Conservation (phyloP, 2,329 filamentous ascomycete genomes). For the Fusarium dimerum region DNA sequence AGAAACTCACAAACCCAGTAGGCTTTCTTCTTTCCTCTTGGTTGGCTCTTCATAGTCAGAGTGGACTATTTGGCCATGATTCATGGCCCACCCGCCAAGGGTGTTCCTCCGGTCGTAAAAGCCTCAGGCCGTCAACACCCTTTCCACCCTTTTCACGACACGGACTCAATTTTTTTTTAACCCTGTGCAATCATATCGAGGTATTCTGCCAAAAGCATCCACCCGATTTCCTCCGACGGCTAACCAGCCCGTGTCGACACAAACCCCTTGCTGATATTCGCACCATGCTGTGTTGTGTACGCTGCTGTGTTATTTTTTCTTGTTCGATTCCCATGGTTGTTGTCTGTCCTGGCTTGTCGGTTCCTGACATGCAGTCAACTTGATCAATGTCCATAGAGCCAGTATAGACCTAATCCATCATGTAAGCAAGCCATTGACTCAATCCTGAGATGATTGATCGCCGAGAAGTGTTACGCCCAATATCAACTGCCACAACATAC, state of each 20-base stretch:
- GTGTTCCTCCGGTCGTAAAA: conserved; percentile 32
- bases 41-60: conserved; percentile 19
- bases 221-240: conserved; percentile 39
- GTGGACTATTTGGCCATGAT: conserved; percentile 31
- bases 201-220: conserved; percentile 31
- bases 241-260: conserved; percentile 30
- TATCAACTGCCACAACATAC: no score
- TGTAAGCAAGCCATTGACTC: no score
- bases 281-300: conserved; percentile 24
- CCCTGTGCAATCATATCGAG: conserved; percentile 31
- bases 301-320: conserved; percentile 2
- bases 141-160: conserved; percentile 4
- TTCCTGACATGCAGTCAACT: no score
- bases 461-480: no score
- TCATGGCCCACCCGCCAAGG: conserved; percentile 37
- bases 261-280: conserved; percentile 26
- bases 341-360: not conserved
- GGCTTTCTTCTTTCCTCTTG: conserved; percentile 6
- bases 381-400: no score
- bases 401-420: no score
- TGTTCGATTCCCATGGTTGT: conserved; percentile 3
- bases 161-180: not conserved
- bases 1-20: not conserved
- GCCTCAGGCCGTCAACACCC: conserved; percentile 35
- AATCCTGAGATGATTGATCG: no score